These are phyloP conservation scores for Xerocomellus intermedius DNA, from an alignment of 768 basidiomycete species.

Conservation along the genomic window DNA sequence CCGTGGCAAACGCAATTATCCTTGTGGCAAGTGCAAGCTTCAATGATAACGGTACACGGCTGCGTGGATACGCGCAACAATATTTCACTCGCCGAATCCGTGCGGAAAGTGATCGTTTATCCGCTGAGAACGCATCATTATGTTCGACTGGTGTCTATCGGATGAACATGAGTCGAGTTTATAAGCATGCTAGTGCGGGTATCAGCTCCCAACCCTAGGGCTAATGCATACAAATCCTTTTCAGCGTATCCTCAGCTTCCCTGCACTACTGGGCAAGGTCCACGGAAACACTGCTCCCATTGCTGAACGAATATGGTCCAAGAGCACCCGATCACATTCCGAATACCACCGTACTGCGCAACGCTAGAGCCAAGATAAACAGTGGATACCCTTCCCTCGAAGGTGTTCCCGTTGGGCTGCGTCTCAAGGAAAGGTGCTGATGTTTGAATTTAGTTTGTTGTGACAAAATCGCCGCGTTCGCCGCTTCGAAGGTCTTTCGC, in stretches of 20 bases:
- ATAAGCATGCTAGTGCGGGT: background rate
- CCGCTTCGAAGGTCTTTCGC: background rate
- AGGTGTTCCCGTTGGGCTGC: background rate
- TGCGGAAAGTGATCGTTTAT: background rate
- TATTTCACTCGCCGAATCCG: background rate
- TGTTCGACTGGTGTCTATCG: too few relatives aligned
- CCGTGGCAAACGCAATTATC: too few relatives aligned
- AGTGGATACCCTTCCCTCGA: conserved; percentile 1
- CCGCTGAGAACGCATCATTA: background rate
- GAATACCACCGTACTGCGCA: background rate
- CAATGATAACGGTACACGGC: too few relatives aligned
- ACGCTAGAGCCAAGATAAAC: conserved; percentile 6
- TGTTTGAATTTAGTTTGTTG: background rate
- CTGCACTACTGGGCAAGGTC: background rate
- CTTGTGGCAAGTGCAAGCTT: background rate
- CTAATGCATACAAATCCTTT: background rate
- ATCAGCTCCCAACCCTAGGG: background rate
- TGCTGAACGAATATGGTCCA: background rate
- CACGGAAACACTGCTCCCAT: background rate
- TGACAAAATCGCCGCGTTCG: background rate
- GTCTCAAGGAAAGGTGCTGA: background rate
- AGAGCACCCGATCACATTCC: conserved; percentile 3
- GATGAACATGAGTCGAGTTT: background rate
- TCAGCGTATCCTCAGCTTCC: background rate
- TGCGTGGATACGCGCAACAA: background rate